phyloP scores from a whole-genome alignment of 257 asterid genomes.

The Lantana camara region DNA sequence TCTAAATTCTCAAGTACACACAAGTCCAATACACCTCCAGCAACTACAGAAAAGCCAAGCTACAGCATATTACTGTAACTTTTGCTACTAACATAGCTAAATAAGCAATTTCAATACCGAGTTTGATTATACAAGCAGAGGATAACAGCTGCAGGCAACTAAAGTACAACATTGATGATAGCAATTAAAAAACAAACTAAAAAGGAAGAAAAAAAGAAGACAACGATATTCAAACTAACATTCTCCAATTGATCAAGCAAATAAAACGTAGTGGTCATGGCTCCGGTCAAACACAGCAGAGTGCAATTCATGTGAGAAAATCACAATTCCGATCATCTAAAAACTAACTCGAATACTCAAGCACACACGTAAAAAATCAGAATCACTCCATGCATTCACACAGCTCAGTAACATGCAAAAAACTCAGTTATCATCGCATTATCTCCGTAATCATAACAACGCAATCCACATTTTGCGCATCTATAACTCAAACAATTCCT shows the following conservation, averaged over 20 bases:
- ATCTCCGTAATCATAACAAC: neutral
- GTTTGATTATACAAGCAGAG: neutral
- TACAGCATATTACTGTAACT: neutral
- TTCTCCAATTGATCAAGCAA: neutral
- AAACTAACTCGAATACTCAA: neutral
- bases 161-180: neutral
- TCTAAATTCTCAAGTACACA: conserved; percentile 2
- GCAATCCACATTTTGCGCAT: conserved; percentile 1
- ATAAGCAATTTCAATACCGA: neutral
- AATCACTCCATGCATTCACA: neutral
- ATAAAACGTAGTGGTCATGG: neutral
- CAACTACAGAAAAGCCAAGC: neutral
- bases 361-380: neutral
- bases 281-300: neutral
- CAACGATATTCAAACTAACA: no score
- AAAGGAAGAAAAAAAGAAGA: no score
- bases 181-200: neutral
- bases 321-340: neutral
- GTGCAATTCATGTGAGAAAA: neutral
- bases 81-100: neutral
- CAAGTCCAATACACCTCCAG: neutral
- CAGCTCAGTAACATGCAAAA: neutral
- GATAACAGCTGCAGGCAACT: neutral
- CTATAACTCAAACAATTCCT: neutral
- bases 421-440: neutral